Evolutionary conservation across 345 rosid genomes (phyloP), one percentile per base, ranked within the genome.

Genomic region (Brassica cretica): DNA sequence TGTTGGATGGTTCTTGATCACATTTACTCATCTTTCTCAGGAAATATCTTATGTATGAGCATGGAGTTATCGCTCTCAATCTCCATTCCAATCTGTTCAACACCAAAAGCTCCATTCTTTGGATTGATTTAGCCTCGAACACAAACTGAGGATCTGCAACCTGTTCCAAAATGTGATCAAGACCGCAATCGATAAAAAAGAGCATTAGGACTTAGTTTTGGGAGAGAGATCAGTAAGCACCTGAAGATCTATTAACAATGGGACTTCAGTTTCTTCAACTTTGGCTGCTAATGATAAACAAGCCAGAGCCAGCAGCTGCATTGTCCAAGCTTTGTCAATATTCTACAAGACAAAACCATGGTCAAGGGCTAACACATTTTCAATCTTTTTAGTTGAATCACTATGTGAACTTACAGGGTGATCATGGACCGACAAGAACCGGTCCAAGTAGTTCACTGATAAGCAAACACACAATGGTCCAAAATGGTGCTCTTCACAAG

Each of bases 251-350:
- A 87, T 67, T 64, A 81, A 69, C 12, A 70, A 30, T 16, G 91
- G 97, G 39, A 86, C 87, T 70, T 84, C 76, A 51, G 82, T 82
- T 86, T 91, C 97, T 82, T 88, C 94, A 79, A 89, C 67, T 88
- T 91, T 91, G 66, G 90, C 90, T 30, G 92, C 97, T 56, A 91
- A 68, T 1, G 94, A 89, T 69, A 91, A 84, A 84, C 97, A 91
- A 66, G 92, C 89, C 46, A 89, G 92, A 68, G 89, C 87, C 61
- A 88, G 71, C 80, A 91, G 70, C 73, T 88, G 94, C 85, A 83
- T 71, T 71, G 74, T 83, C 94, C 91, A 91, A 77, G 77, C 79
- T 74, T 86, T 87, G 49, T 78, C 89, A 41, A 10, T 41, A 67
- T 51, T 86, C 97, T 89, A 25, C 59, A 76, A 80, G 49, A 58